phyloP scores from a whole-genome alignment of 2,329 filamentous ascomycete species.

The Fonsecaea multimorphosa region DNA sequence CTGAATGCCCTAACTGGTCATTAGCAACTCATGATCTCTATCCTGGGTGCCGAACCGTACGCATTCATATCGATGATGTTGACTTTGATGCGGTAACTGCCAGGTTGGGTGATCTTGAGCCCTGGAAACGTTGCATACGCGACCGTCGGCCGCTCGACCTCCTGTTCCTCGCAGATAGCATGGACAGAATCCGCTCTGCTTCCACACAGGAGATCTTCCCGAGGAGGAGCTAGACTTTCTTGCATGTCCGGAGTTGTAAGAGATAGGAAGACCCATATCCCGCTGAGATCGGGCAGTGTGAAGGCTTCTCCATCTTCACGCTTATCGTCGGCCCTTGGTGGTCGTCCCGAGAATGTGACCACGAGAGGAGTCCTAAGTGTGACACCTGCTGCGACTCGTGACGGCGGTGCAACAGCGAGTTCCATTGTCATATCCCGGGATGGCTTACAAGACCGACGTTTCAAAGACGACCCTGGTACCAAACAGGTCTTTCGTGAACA shows the following conservation, averaged over 20 bases:
- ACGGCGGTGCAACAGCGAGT: constrained; percentile 32
- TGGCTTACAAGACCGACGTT: not conserved
- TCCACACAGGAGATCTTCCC: constrained; percentile 35
- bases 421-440: constrained; percentile 22
- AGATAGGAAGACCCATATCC: constrained; percentile 37
- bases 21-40: constrained; percentile 6
- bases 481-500: not conserved
- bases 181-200: constrained; percentile 38
- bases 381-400: constrained; percentile 30
- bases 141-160: constrained; percentile 25
- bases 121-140: constrained; percentile 38
- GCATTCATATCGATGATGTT: constrained; percentile 39
- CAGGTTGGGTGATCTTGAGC: constrained; percentile 34
- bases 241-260: constrained; percentile 33
- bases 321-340: constrained; percentile 1
- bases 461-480: not conserved
- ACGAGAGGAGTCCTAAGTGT: constrained; percentile 28
- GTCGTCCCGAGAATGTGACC: constrained; percentile 27
- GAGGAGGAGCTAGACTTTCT: constrained; percentile 32
- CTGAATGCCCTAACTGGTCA: constrained; percentile 11
- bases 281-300: constrained; percentile 24
- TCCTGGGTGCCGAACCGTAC: constrained; percentile 21
- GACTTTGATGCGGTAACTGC: constrained; percentile 36
- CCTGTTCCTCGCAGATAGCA: constrained; percentile 24
- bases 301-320: constrained; percentile 13